phyloP scores from a whole-genome alignment of 2,329 filamentous ascomycete species.

The Talaromyces sp. region DNA sequence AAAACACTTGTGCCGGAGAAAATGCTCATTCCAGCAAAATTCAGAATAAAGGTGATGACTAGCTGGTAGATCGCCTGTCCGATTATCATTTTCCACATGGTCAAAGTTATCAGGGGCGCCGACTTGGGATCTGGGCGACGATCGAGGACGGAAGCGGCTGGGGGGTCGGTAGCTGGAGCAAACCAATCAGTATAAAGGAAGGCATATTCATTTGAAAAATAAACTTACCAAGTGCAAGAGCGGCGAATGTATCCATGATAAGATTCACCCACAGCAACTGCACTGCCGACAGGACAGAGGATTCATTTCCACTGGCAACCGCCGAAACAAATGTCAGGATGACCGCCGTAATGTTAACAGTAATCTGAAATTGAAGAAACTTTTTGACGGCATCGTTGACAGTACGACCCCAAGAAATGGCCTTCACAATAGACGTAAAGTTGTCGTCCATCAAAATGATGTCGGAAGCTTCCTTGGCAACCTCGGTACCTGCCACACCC shows the following conservation, averaged over 20 bases:
- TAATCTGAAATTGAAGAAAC: conserved; percentile 53
- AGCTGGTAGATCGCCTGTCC: conserved; percentile 40
- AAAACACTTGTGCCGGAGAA: conserved; percentile 31
- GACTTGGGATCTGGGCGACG: conserved; percentile 46
- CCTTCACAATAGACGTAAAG: conserved; percentile 80
- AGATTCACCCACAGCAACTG: conserved; percentile 66
- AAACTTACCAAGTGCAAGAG: conserved; percentile 48
- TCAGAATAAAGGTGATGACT: conserved; percentile 36
- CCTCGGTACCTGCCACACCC: conserved; percentile 78
- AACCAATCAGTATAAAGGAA: conserved; percentile 2
- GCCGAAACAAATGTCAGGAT: conserved; percentile 61
- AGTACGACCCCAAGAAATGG: conserved; percentile 72
- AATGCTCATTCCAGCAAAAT: conserved; percentile 41
- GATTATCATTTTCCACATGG: conserved; percentile 45
- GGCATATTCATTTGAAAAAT: background rate
- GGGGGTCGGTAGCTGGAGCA: conserved; percentile 53
- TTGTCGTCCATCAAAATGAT: conserved; percentile 88
- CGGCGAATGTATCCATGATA: conserved; percentile 66
- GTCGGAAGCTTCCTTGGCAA: conserved; percentile 77
- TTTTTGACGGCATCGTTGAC: conserved; percentile 75
- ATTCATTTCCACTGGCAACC: conserved; percentile 50
- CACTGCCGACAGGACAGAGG: conserved; percentile 60
- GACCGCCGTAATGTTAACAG: conserved; percentile 64
- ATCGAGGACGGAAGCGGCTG: conserved; percentile 53
- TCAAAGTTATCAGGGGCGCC: conserved; percentile 40